Base-by-base conservation (phyloP, 1,284 basidiomycete genomes). In the Pseudozyma sp. region DNA sequence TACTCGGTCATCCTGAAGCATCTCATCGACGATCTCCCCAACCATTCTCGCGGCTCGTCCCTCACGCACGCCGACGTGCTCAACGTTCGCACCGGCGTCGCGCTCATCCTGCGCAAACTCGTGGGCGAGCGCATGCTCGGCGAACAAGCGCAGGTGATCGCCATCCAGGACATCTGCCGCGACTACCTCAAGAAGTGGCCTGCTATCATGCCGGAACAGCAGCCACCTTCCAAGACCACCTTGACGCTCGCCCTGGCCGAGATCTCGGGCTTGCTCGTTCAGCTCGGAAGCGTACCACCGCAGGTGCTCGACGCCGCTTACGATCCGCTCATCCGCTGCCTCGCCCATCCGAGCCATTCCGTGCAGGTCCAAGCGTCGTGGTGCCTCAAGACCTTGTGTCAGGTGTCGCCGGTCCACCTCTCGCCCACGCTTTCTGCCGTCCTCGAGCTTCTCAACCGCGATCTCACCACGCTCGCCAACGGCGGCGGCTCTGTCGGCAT, bases 181-280 rank as follows among this genome's bases (percentile, higher is more conserved):
- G 87, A 88, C 6, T 97, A 94, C 80, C 87, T 97, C 57, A 93
- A 92, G 81, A 89, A 92, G 63, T 99, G 94, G 94, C 94, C 94
- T 0, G 91, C 93, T 0, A 89, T 96, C 82, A 91, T 97, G 88
- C 94, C 94, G 2, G 93, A 93, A 5, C 90, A 93, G 70, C 87
- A 87, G 24, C 89, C 91, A 0, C 93, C 94, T 0, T 87, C 86
- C 57, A 89, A 93, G 24, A 85, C 89, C 1, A 89, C 92, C 1
- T 87, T 98, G 10, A 88, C 91, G 1, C 88, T 96, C 19, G 91
- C 90, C 1, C 87, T 99, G 13, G 88, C 91, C 51, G 95, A 97
- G 84, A 90, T 94, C 17, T 90, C 93, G 0, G 93, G 92, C 3
- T 85, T 99, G 4, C 85, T 99, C 3, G 90, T 91, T 53, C 93